These are phyloP conservation scores for Euphorbia peplus DNA, from an alignment of 345 rosid species.

Conservation along the genomic window DNA sequence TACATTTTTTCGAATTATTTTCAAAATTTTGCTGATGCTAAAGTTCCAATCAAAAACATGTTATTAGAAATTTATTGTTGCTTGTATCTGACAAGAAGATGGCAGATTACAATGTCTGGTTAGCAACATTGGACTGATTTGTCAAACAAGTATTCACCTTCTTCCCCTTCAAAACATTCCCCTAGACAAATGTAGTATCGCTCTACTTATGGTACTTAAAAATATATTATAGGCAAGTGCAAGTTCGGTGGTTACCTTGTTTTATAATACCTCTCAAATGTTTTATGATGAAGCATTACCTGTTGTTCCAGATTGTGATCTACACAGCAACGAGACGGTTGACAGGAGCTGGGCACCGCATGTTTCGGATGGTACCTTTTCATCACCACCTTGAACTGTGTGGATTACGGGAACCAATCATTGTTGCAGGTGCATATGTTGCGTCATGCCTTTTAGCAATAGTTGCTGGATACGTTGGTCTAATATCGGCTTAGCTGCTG, in stretches of 20 bases:
- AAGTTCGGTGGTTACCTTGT: not conserved
- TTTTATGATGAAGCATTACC: not conserved
- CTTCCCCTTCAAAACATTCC: not conserved
- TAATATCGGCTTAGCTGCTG: conserved; percentile 45
- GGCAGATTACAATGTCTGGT: not conserved
- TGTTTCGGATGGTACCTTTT: conserved; percentile 49
- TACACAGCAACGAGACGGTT: conserved; percentile 35
- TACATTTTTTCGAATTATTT: not conserved
- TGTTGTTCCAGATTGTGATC: conserved; percentile 36
- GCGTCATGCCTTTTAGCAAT: conserved; percentile 44
- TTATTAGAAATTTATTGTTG: not conserved
- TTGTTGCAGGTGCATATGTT: conserved; percentile 51
- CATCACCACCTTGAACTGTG: conserved; percentile 48
- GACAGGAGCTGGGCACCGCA: conserved; percentile 35
- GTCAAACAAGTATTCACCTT: not conserved
- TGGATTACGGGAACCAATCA: conserved; percentile 51
- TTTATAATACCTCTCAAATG: not conserved
- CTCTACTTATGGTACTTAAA: not conserved
- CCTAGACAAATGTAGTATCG: not conserved
- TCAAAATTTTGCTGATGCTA: not conserved
- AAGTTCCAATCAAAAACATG: not conserved
- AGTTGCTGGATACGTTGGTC: conserved; percentile 56
- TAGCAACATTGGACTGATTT: not conserved
- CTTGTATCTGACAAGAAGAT: conserved; percentile 1
- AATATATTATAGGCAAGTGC: not conserved